These are phyloP conservation scores for Aethionema arabicum DNA, from an alignment of 345 rosid genomes.

Conservation along the genomic window DNA sequence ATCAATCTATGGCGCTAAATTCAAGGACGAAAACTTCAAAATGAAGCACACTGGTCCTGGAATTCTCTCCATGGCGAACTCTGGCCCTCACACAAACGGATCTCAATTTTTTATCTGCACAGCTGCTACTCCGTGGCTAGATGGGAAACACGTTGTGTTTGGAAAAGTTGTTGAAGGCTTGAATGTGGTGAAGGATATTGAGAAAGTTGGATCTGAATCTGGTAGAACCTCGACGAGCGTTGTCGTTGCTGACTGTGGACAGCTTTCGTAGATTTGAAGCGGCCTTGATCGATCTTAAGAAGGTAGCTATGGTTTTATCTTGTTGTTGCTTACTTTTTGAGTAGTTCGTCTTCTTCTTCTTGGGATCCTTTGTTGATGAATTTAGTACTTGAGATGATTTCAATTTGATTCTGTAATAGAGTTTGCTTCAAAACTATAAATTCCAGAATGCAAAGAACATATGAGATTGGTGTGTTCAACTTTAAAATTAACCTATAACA, in stretches of 20 bases:
- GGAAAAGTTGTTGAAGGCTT: constrained; percentile 56
- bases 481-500: no score
- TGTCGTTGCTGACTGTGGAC: constrained; percentile 48
- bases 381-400: no score
- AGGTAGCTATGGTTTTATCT: not conserved
- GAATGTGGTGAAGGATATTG: constrained; percentile 44
- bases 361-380: no score
- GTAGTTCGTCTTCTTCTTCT: not conserved
- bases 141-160: constrained; percentile 68
- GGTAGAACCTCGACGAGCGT: constrained; percentile 49
- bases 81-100: constrained; percentile 57
- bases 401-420: no score
- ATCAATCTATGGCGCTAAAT: constrained; percentile 57
- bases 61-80: constrained; percentile 62
- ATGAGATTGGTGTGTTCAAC: no score
- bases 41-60: constrained; percentile 61
- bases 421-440: no score
- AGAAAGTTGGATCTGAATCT: constrained; percentile 53
- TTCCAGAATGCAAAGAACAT: no score
- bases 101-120: constrained; percentile 67
- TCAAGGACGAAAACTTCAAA: constrained; percentile 56
- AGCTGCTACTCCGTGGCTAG: constrained; percentile 49
- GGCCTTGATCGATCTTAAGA: not conserved
- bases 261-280: constrained; percentile 38
- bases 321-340: not conserved